Evolutionary conservation across 2,329 filamentous ascomycete species (phyloP), one percentile per base, ranked within the genome.

Genomic region (Huntiella bhutanensis): DNA sequence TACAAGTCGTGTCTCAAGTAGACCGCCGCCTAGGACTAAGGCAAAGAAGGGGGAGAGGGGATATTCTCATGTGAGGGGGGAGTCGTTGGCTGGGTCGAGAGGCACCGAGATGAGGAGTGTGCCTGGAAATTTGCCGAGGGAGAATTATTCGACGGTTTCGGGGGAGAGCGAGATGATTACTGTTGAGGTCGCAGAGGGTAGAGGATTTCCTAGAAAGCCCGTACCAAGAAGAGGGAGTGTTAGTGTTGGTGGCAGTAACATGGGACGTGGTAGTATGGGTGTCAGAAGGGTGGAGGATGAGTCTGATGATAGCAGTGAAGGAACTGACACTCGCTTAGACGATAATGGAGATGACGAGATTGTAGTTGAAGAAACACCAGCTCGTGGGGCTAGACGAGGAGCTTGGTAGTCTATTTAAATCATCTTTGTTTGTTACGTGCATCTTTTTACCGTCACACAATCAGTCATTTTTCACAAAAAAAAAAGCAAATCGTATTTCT

Each of bases 361-460:
- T 45, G 37, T 45, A 17, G 33, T 41, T 11, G 33, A 49, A 10
- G 47, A 45, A 17, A 17, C 34, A 2, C n/a, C 47, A 47, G 41
- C 11, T 40, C 36, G 11, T 28, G 41, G 17, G 47, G 41, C 15
- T 33, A 33, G 33, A 44, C 48, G 4, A 42, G 44, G 48, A 47
- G 4, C 44, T 41, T 33, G 43, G 40, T 16, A 49, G 32, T n/a
- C 36, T 49, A 12, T 43, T 45, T 13, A 36, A 12, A 4, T 41
- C 33, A 11, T 33, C 44, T n/a, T 36, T 13, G 44, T 13, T 22
- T 37, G 38, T 17, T 44, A 49, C 11, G 4, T 15, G 32, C 28
- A 28, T 8, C 5, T 1, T 8, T 28, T 28, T 8, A 28, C 2
- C 22, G 22, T 28, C 22, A 28, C 22, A 28, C 6, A 28, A 8